Conservation (phyloP, 768 basidiomycete genomes). For the Calocybe indica region DNA sequence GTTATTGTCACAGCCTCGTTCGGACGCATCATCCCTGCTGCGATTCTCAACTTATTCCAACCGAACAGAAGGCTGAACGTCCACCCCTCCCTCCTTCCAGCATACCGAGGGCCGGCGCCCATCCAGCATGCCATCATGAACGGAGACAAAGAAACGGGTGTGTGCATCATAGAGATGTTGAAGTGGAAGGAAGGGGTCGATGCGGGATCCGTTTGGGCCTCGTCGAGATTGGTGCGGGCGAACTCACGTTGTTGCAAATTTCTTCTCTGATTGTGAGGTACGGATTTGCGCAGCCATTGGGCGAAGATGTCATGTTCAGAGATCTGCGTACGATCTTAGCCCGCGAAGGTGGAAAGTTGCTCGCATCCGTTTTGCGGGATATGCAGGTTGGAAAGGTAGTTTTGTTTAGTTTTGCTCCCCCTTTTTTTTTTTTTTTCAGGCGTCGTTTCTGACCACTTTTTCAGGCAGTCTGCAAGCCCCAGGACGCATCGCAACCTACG, state of each 20-base stretch:
- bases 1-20: conserved; percentile 87
- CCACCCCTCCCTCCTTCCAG: conserved; percentile 83
- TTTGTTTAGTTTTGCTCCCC: conserved; percentile 5
- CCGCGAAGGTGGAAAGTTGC: conserved; percentile 54
- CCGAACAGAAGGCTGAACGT: conserved; percentile 67
- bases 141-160: conserved; percentile 64
- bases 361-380: conserved; percentile 65
- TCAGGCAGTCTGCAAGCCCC: conserved; percentile 47
- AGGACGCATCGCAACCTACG: conserved; percentile 29
- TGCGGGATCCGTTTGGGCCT: conserved; percentile 66
- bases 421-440: neutral
- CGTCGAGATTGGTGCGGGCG: conserved; percentile 43
- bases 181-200: conserved; percentile 70
- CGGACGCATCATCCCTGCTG: conserved; percentile 71
- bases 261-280: neutral
- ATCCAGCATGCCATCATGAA: conserved; percentile 79
- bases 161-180: conserved; percentile 76
- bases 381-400: conserved; percentile 52
- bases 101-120: conserved; percentile 87
- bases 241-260: neutral
- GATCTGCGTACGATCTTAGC: conserved; percentile 56
- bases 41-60: conserved; percentile 58
- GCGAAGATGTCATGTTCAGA: conserved; percentile 44
- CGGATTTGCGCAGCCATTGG: conserved; percentile 38
- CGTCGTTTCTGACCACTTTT: neutral